Percentiles rank a stretch among this genome's conserved stretches.
Conservation (phyloP, 495 filamentous ascomycete genomes). For the Neurospora sp. region DNA sequence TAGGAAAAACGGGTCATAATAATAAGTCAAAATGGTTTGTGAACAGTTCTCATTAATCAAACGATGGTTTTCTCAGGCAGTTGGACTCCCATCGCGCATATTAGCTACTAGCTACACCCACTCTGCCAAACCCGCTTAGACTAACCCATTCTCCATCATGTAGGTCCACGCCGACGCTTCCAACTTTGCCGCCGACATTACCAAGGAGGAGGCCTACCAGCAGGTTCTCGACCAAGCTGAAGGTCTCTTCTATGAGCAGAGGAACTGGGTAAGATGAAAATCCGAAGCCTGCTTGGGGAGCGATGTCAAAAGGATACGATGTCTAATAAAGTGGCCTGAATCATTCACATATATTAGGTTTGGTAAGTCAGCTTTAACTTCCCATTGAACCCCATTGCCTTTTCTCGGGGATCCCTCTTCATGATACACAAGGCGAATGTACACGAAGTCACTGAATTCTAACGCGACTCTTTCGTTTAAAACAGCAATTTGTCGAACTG, state of each 20-base stretch:
- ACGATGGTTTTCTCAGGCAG: neutral
- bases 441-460: neutral
- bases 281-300: neutral
- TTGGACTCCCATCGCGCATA: neutral
- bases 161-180: constrained; percentile 86
- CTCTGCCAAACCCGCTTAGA: neutral
- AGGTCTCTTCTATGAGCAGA: constrained; percentile 64
- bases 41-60: neutral
- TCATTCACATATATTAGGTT: constrained; percentile 32
- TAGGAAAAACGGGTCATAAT: neutral
- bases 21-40: neutral
- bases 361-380: constrained; percentile 33
- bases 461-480: neutral
- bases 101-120: neutral
- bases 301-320: neutral
- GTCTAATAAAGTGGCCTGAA: neutral
- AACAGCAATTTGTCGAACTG: constrained; percentile 75
- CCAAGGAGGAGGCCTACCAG: constrained; percentile 66
- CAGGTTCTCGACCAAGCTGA: constrained; percentile 63
- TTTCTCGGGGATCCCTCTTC: neutral
- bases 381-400: neutral
- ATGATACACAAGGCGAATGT: neutral
- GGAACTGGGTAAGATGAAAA: constrained; percentile 65
- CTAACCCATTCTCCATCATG: neutral
- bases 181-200: constrained; percentile 53